These are phyloP conservation scores for Platanthera zijinensis DNA, from an alignment of 106 monocot species.

Conservation along the genomic window DNA sequence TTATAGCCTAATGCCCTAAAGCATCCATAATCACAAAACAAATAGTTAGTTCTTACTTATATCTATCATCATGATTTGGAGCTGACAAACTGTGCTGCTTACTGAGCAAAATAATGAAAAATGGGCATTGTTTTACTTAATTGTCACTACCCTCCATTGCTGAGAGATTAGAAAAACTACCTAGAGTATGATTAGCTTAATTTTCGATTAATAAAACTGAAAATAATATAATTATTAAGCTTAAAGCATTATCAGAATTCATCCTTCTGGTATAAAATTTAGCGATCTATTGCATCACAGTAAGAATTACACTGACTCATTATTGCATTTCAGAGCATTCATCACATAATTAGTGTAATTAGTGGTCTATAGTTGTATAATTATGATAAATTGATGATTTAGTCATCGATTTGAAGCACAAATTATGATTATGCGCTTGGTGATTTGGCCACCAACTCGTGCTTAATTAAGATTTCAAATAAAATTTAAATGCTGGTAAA, in stretches of 20 bases:
- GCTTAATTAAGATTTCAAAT: background rate
- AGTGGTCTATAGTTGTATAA: background rate
- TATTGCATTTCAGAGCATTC: background rate
- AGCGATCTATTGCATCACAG: background rate
- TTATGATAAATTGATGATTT: background rate
- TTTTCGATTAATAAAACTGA: background rate
- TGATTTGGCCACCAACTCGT: background rate
- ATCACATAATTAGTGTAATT: background rate
- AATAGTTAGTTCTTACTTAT: background rate
- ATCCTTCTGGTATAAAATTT: background rate
- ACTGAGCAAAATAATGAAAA: background rate
- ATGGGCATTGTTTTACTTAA: background rate
- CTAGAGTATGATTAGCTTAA: background rate
- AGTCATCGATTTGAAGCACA: background rate
- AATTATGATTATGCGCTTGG: background rate
- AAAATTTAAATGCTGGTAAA: background rate
- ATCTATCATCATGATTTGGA: background rate
- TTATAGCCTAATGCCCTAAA: background rate
- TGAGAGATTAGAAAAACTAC: background rate
- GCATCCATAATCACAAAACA: background rate
- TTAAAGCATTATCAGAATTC: background rate
- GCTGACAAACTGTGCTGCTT: background rate
- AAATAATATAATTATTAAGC: background rate
- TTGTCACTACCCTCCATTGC: background rate
- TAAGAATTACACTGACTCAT: background rate